Base-by-base conservation (phyloP, 371 early-diverging fungal genomes). In the Amoeboaphelidium protococcarum region DNA sequence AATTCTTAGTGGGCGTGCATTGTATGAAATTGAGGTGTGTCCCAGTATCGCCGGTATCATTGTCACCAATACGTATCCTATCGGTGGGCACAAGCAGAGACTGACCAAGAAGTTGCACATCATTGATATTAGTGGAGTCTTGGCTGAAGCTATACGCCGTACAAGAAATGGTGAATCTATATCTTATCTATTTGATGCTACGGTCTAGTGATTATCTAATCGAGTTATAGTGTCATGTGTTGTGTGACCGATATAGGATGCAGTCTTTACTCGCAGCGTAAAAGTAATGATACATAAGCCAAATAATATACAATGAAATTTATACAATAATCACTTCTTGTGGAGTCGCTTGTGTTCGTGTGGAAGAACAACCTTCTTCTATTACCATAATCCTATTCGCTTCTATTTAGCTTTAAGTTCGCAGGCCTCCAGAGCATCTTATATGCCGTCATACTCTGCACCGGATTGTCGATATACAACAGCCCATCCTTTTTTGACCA, bases 161-260 rank as follows among this genome's bases (percentile, higher is more conserved):
- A 91, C 85, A 46, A 94, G 94, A 65, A 92, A 95, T 57, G 94
- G 92, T 48, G 96, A 95, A 66, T 78, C 78, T 60, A 83, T 92
- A 52, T 82, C 82, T 37, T 87, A 80, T 52, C 62, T 92, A 49
- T 92, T 92, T 59, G 63, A 66, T 23, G 51, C 41, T 19, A 31
- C 53, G 16, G 37, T 31, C 16, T 31, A 31, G 37, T 10, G 16
- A 10, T 6, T 31, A 10, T 31, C 37, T 6, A 31, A 16, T 6
- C 16, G 37, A 31, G n/a, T n/a, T n/a, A n/a, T n/a, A n/a, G n/a
- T n/a, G n/a, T n/a, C n/a, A n/a, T n/a, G n/a, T n/a, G n/a, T n/a
- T n/a, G n/a, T n/a, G n/a, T n/a, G n/a, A n/a, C n/a, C n/a, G n/a
- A n/a, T n/a, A n/a, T n/a, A n/a, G n/a, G n/a, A n/a, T n/a, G n/a